Evolutionary conservation across 169 alveolate genomes (phyloP).

Genomic region (Cryptosporidium felis): DNA sequence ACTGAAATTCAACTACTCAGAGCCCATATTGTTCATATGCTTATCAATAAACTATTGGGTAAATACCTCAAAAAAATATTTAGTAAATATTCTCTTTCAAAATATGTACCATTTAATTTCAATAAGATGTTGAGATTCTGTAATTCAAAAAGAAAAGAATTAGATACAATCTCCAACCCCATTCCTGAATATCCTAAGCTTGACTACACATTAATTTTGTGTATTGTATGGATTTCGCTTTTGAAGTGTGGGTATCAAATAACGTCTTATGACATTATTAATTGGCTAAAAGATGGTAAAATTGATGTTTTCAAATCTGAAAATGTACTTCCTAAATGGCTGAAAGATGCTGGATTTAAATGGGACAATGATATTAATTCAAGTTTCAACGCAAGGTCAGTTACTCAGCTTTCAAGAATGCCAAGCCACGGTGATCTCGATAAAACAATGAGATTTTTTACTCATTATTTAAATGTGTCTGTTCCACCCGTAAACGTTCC

Average conservation of each 20-base stretch:
- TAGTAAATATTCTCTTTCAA: not conserved
- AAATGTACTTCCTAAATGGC: slow-evolving; percentile 43
- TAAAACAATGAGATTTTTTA: not conserved
- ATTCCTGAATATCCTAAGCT: slow-evolving; percentile 27
- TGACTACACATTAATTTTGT: slow-evolving; percentile 29
- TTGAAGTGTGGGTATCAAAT: slow-evolving; percentile 45
- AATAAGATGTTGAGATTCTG: too few species aligned
- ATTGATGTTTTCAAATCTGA: slow-evolving; percentile 56
- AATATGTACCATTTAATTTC: not conserved
- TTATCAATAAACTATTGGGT: not conserved
- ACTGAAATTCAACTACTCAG: not conserved
- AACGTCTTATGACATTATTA: slow-evolving; percentile 46
- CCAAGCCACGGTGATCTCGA: slow-evolving; percentile 44
- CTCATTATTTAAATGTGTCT: not conserved
- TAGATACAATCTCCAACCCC: too few species aligned
- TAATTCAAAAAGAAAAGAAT: too few species aligned
- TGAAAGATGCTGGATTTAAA: slow-evolving; percentile 64
- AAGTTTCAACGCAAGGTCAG: slow-evolving; percentile 30
- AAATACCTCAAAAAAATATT: not conserved
- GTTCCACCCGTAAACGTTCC: slow-evolving; percentile 51
- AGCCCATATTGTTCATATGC: not conserved
- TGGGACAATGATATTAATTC: slow-evolving; percentile 65
- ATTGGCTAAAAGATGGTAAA: slow-evolving; percentile 67
- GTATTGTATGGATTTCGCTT: slow-evolving; percentile 40
- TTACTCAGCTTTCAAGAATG: slow-evolving; percentile 42